Evolutionary conservation across 345 rosid genomes (phyloP).

Genomic region (Eucalyptus leucophloia): DNA sequence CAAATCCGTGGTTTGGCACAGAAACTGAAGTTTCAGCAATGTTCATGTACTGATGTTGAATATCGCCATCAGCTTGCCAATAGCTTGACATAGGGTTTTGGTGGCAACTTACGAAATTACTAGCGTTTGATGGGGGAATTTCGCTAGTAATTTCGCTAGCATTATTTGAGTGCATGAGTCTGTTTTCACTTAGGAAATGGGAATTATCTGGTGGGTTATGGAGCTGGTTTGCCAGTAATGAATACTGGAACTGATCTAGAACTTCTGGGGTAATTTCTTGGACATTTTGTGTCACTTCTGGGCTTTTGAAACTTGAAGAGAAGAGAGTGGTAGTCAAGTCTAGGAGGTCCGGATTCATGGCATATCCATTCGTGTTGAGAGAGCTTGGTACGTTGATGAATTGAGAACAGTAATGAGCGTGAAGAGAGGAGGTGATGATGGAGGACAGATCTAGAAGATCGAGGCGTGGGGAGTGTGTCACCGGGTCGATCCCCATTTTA

Average conservation of each 20-base stretch:
- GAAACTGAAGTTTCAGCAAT: background rate
- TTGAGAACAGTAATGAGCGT: background rate
- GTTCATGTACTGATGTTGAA: background rate
- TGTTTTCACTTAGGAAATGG: background rate
- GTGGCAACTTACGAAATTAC: background rate
- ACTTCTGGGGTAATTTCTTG: background rate
- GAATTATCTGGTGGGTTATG: background rate
- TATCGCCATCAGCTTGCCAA: background rate
- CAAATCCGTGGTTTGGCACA: background rate
- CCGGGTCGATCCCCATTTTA: constrained; percentile 83
- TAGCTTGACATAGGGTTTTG: background rate
- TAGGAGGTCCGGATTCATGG: background rate
- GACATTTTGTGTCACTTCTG: background rate
- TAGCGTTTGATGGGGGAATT: background rate
- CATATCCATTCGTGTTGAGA: constrained; percentile 3
- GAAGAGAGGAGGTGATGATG: constrained; percentile 1
- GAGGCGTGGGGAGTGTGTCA: constrained; percentile 63
- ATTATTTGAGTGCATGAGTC: constrained; percentile 5
- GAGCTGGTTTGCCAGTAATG: background rate
- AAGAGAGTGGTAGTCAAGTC: constrained; percentile 5
- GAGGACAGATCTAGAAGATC: constrained; percentile 23
- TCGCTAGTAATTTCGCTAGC: background rate
- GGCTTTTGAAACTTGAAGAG: background rate
- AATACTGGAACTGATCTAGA: constrained; percentile 7
- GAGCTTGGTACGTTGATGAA: constrained; percentile 10